Conservation (phyloP, 768 basidiomycete genomes). For the Tricholoma sp. region DNA sequence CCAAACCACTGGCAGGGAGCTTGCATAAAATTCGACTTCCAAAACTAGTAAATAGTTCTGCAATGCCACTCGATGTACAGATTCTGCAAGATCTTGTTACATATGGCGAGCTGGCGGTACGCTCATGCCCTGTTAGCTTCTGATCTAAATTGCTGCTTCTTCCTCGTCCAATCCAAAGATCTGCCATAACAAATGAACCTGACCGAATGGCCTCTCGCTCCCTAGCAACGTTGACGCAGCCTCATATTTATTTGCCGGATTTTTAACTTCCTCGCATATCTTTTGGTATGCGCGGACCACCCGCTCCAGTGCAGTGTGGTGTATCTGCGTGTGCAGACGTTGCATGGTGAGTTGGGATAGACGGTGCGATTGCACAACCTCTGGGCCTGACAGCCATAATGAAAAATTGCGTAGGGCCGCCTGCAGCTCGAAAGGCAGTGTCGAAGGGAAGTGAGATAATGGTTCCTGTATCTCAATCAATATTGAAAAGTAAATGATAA, state of each 20-base stretch:
- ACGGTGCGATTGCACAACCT: conserved; percentile 77
- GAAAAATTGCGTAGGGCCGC: conserved; percentile 68
- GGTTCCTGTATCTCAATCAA: conserved; percentile 40
- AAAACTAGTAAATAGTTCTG: too few species aligned
- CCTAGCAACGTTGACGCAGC: conserved; percentile 84
- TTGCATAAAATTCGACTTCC: too few species aligned
- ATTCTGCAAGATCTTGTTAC: too few species aligned
- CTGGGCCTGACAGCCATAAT: conserved; percentile 76
- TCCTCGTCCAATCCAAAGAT: conserved; percentile 68
- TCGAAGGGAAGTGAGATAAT: conserved; percentile 67
- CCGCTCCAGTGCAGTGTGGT: conserved; percentile 66
- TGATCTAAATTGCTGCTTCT: background rate
- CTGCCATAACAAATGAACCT: conserved; percentile 67
- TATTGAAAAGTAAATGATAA: background rate
- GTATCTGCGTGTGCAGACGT: conserved; percentile 61
- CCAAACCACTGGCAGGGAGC: too few species aligned
- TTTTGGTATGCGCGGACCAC: conserved; percentile 66
- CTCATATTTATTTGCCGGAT: conserved; percentile 79
- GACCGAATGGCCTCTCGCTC: conserved; percentile 80
- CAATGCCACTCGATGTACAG: too few species aligned
- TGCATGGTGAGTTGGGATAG: conserved; percentile 71
- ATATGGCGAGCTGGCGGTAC: too few species aligned
- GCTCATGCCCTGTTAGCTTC: too few species aligned
- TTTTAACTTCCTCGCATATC: conserved; percentile 74
- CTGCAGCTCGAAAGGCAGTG: conserved; percentile 60